Percentiles rank a stretch among this genome's conserved stretches.
phyloP scores from a whole-genome alignment of 1,284 basidiomycete species.

The Pseudozyma hubeiensis region DNA sequence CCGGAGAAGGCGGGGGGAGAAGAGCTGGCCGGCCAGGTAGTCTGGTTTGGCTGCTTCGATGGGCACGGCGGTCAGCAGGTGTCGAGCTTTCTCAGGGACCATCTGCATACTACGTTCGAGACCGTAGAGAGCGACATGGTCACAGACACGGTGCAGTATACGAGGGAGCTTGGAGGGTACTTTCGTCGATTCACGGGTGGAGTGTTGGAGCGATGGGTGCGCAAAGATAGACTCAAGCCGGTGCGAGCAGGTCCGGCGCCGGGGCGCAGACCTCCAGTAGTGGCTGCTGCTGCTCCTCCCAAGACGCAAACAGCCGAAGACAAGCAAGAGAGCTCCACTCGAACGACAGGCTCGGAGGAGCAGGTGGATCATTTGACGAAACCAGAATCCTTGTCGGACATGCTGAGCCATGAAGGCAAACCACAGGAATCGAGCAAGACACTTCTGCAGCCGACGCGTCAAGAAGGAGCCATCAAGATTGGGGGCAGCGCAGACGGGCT shows the following conservation, averaged over 20 bases:
- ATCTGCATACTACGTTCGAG: constrained; percentile 63
- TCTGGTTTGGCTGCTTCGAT: constrained; percentile 67
- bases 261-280: constrained; percentile 17
- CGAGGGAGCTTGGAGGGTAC: constrained; percentile 64
- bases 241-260: constrained; percentile 47
- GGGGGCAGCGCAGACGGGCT: constrained; percentile 22
- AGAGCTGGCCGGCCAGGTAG: constrained; percentile 63
- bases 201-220: constrained; percentile 59
- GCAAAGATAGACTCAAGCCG: constrained; percentile 51
- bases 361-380: constrained; percentile 23
- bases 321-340: not conserved
- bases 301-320: constrained; percentile 3
- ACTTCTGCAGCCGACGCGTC: constrained; percentile 24
- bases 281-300: constrained; percentile 5
- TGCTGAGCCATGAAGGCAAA: constrained; percentile 35
- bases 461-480: constrained; percentile 37
- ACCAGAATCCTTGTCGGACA: constrained; percentile 31
- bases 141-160: constrained; percentile 64
- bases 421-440: constrained; percentile 22
- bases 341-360: not conserved
- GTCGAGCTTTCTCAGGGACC: constrained; percentile 54
- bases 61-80: constrained; percentile 64
- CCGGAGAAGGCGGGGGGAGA: constrained; percentile 55
- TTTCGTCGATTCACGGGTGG: constrained; percentile 65
- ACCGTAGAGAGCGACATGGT: constrained; percentile 55